phyloP scores from a whole-genome alignment of 768 basidiomycete genomes.

The Tylopilus subfusipes region DNA sequence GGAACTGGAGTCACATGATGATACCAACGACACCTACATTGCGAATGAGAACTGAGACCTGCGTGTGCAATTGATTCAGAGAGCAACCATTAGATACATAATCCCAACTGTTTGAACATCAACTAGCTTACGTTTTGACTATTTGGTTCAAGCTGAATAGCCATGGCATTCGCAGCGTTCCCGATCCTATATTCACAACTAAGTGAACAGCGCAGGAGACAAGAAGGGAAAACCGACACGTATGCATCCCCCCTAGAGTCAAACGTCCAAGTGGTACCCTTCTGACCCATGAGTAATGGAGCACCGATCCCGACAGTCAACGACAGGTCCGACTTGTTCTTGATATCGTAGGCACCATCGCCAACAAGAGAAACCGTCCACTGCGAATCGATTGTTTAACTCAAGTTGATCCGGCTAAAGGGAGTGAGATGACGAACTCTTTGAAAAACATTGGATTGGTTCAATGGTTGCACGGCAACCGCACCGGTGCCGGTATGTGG shows the following conservation, averaged over 20 bases:
- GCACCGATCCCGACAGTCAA: background rate
- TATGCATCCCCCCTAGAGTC: background rate
- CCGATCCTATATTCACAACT: background rate
- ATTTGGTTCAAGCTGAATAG: background rate
- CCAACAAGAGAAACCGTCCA: background rate
- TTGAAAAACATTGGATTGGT: background rate
- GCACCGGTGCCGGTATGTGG: background rate
- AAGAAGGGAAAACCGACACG: background rate
- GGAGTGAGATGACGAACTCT: background rate
- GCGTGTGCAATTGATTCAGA: too few species aligned
- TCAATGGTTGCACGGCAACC: background rate
- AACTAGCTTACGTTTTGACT: background rate
- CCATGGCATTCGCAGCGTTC: background rate
- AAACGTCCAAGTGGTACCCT: background rate
- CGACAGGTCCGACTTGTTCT: too few species aligned
- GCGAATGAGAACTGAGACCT: background rate
- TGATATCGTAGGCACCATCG: background rate
- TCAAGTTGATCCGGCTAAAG: background rate
- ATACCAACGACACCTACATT: too few species aligned
- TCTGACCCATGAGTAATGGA: background rate
- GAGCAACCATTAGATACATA: background rate
- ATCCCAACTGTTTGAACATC: background rate
- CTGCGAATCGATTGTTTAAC: background rate
- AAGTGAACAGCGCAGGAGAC: background rate
- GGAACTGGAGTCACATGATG: too few species aligned